phyloP scores from a whole-genome alignment of 2,329 filamentous ascomycete genomes.

The Monosporascus sp. region DNA sequence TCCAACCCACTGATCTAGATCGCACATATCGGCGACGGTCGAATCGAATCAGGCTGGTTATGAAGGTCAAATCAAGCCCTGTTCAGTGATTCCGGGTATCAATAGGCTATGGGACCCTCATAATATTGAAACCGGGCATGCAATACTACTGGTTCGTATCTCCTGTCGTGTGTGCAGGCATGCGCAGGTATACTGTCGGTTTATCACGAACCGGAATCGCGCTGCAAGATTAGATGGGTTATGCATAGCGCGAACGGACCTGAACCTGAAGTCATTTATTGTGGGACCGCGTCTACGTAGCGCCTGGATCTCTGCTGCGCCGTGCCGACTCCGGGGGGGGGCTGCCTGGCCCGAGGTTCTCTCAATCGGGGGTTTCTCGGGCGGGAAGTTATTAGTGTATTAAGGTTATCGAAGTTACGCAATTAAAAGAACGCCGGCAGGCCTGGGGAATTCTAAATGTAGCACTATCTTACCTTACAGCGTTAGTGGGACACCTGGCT shows the following conservation, averaged over 20 bases:
- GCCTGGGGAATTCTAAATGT: too few species aligned
- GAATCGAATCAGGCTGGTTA: background rate
- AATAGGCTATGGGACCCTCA: background rate
- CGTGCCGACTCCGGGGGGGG: too few species aligned
- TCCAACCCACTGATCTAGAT: constrained; percentile 74
- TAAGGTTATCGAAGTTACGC: too few species aligned
- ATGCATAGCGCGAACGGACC: background rate
- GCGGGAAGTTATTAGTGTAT: too few species aligned
- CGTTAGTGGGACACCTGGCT: too few species aligned
- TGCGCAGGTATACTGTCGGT: background rate
- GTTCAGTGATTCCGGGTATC: background rate
- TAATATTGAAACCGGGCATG: background rate
- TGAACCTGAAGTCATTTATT: background rate
- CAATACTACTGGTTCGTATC: background rate
- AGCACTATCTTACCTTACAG: too few species aligned
- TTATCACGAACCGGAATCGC: background rate
- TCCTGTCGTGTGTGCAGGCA: background rate
- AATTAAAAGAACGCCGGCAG: too few species aligned
- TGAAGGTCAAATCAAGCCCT: background rate
- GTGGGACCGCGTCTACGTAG: background rate
- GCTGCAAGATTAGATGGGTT: background rate
- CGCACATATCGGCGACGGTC: constrained; percentile 61
- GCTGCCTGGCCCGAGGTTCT: too few species aligned
- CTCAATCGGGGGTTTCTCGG: too few species aligned
- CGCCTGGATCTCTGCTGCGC: too few species aligned